phyloP scores from a whole-genome alignment of 2,329 filamentous ascomycete species.

The Basipetospora chlamydospora region DNA sequence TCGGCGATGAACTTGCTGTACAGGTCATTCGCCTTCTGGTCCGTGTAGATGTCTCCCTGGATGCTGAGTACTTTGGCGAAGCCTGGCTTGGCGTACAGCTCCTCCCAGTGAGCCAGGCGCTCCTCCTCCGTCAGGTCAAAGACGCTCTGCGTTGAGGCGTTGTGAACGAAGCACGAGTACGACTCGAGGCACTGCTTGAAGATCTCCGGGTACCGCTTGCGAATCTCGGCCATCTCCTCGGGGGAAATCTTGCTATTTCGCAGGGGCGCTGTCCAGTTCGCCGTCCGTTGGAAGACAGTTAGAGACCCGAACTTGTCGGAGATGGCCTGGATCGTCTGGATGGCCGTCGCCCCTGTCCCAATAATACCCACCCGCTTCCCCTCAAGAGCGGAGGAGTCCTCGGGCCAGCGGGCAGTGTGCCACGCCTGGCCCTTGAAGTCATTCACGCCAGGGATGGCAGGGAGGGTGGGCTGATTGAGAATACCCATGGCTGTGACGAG shows the following conservation, averaged over 20 bases:
- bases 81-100: constrained; percentile 20
- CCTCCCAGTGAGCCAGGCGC: constrained; percentile 12
- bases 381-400: constrained; percentile 22
- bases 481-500: constrained; percentile 48
- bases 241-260: constrained; percentile 41
- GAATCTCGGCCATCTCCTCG: constrained; percentile 31
- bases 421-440: constrained; percentile 40
- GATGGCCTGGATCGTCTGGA: constrained; percentile 40
- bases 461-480: constrained; percentile 53
- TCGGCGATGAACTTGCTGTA: constrained; percentile 27
- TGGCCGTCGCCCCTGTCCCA: constrained; percentile 46
- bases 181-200: constrained; percentile 48
- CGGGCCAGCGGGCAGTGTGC: constrained; percentile 48
- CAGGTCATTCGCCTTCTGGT: constrained; percentile 14
- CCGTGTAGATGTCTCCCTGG: constrained; percentile 12
- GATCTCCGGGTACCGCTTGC: constrained; percentile 14
- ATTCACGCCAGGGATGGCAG: constrained; percentile 41
- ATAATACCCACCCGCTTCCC: constrained; percentile 42
- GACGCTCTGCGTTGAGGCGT: constrained; percentile 30
- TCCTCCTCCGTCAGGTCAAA: constrained; percentile 22
- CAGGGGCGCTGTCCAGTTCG: constrained; percentile 51
- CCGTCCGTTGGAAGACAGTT: constrained; percentile 50
- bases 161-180: constrained; percentile 36
- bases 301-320: constrained; percentile 33
- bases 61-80: constrained; percentile 19